Percentiles rank a stretch among this genome's conserved stretches.
These are phyloP conservation scores for Aurantiochytrium sp. DNA, from an alignment of 108 stramenopile genomes.

Conservation along the genomic window DNA sequence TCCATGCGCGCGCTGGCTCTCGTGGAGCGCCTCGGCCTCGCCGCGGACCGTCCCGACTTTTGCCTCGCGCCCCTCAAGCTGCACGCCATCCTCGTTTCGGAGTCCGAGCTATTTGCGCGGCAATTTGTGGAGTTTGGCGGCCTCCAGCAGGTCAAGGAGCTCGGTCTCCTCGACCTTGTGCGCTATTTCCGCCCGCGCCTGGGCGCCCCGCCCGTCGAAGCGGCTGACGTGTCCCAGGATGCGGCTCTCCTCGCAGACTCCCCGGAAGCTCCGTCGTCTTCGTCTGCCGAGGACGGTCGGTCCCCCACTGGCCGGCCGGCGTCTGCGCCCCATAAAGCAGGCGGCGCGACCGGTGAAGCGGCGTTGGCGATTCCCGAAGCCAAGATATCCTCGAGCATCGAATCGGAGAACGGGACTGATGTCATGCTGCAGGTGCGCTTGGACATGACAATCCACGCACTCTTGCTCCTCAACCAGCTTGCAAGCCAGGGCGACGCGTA, in stretches of 20 bases:
- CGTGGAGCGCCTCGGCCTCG: not conserved
- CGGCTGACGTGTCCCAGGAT: too few relatives aligned
- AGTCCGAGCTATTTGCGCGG: slow-evolving; percentile 9
- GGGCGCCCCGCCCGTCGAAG: too few relatives aligned
- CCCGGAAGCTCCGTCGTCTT: too few relatives aligned
- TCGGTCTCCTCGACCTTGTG: not conserved
- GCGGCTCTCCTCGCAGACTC: too few relatives aligned
- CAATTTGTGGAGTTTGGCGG: slow-evolving; percentile 23
- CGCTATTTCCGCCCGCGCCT: not conserved
- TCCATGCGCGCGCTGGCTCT: slow-evolving; percentile 4
- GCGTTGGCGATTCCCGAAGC: too few relatives aligned
- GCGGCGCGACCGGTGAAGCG: too few relatives aligned
- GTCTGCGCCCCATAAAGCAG: too few relatives aligned
- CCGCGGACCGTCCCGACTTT: not conserved
- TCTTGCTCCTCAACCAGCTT: slow-evolving; percentile 31
- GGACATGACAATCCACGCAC: not conserved
- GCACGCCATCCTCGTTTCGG: not conserved
- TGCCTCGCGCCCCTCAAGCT: not conserved
- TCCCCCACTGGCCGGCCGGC: too few relatives aligned
- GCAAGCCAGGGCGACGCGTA: slow-evolving; percentile 34
- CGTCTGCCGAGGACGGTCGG: too few relatives aligned
- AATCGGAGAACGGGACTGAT: not conserved
- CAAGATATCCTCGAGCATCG: too few relatives aligned
- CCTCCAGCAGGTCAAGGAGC: slow-evolving; percentile 13
- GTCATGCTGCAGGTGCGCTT: not conserved